Conservation (phyloP, 257 asterid genomes). For the Lycium barbarum region DNA sequence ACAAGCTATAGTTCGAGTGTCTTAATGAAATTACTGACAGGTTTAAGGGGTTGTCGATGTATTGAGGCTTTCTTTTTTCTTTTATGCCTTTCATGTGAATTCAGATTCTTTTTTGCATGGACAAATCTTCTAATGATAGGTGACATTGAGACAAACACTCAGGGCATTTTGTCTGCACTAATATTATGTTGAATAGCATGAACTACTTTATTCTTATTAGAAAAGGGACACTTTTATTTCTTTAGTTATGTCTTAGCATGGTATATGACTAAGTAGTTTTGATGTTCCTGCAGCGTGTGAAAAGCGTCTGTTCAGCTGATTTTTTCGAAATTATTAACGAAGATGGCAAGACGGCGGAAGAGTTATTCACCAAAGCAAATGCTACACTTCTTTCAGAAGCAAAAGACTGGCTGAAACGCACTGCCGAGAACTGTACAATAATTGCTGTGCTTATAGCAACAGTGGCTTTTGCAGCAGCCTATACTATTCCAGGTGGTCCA, state of each 20-base stretch:
- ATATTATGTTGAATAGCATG: background rate
- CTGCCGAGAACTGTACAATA: slow-evolving; percentile 33
- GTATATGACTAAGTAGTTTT: slow-evolving; percentile 33
- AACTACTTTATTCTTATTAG: background rate
- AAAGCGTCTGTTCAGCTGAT: background rate
- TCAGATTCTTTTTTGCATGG: background rate
- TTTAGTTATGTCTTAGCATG: background rate
- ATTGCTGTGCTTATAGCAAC: slow-evolving; percentile 36
- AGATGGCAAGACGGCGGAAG: slow-evolving; percentile 7
- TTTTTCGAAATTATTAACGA: background rate
- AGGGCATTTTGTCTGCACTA: background rate
- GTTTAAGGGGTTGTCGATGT: too few species aligned
- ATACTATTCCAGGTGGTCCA: slow-evolving; percentile 36
- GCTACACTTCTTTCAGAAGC: slow-evolving; percentile 27
- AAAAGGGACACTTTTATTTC: background rate
- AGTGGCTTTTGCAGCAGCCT: slow-evolving; percentile 41
- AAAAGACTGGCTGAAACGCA: slow-evolving; percentile 30
- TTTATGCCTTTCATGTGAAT: background rate
- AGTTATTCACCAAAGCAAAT: slow-evolving; percentile 22
- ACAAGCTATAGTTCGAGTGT: too few species aligned
- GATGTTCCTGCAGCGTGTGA: slow-evolving; percentile 34
- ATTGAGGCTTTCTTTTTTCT: too few species aligned
- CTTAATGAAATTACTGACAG: too few species aligned
- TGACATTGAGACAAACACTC: background rate
- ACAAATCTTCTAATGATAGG: background rate